These are phyloP conservation scores for sunflower (Helianthus annuus) DNA, from an alignment of 129 eudicot genomes.

Conservation along the genomic window DNA sequence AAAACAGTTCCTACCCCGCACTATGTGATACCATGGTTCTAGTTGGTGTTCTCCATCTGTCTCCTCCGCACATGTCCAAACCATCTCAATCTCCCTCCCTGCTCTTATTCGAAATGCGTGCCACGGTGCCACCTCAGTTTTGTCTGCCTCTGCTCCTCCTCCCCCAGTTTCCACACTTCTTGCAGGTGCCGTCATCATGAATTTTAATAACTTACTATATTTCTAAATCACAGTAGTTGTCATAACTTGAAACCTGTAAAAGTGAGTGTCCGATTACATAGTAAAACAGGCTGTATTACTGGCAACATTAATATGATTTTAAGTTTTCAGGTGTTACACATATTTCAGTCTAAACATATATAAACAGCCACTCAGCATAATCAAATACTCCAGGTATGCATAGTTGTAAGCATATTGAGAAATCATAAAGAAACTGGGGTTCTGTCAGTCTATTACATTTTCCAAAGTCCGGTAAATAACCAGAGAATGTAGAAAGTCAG, in stretches of 20 bases:
- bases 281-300: background rate
- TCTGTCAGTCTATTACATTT: background rate
- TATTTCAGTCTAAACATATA: background rate
- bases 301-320: too few species aligned
- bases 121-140: too few species aligned
- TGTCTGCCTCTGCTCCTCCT: too few species aligned
- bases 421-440: background rate
- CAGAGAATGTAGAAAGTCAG: background rate
- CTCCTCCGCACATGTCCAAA: too few species aligned
- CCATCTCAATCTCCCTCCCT: too few species aligned
- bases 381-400: background rate
- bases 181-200: too few species aligned
- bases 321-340: background rate
- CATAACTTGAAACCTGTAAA: background rate
- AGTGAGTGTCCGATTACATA: background rate
- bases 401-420: background rate
- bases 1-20: too few species aligned
- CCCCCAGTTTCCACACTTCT: too few species aligned
- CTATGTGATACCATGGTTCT: too few species aligned
- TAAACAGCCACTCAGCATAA: background rate
- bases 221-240: background rate
- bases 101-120: too few species aligned
- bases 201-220: background rate
- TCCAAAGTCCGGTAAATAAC: too few species aligned
- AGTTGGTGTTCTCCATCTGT: too few species aligned